A percentile compares a stretch with the other conserved stretches of the same genome.
Evolutionary conservation across 257 asterid genomes (phyloP).

Genomic region (Fraxinus excelsior): DNA sequence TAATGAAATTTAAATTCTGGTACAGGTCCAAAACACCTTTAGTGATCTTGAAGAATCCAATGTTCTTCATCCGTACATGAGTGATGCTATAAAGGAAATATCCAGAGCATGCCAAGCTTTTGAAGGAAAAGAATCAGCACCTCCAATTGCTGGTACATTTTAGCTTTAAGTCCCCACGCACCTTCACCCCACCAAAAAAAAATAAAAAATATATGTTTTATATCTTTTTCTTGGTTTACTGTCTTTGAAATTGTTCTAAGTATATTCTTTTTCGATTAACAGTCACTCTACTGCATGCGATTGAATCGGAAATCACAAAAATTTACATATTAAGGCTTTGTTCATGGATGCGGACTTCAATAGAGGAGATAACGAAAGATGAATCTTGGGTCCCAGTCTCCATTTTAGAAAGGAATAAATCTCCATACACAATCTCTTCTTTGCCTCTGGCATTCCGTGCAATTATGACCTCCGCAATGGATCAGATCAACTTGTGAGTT

Average conservation of each 20-base stretch:
- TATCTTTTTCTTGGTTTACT: conserved; percentile 9
- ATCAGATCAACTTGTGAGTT: conserved; percentile 83
- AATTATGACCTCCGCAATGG: conserved; percentile 77
- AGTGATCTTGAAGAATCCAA: conserved; percentile 86
- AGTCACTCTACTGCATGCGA: conserved; percentile 71
- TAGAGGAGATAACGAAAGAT: conserved; percentile 80
- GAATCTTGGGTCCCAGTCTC: conserved; percentile 96
- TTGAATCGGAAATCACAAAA: conserved; percentile 81
- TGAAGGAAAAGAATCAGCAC: conserved; percentile 94
- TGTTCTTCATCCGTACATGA: conserved; percentile 75
- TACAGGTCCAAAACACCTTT: conserved; percentile 77
- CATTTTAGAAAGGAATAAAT: conserved; percentile 87
- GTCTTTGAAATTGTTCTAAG: conserved; percentile 31
- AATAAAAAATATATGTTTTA: neutral
- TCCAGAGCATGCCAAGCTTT: conserved; percentile 77
- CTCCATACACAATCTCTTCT: conserved; percentile 86
- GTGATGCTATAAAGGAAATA: conserved; percentile 78
- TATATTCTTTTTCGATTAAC: conserved; percentile 32
- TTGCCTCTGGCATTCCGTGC: conserved; percentile 90
- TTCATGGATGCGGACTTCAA: conserved; percentile 92
- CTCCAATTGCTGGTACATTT: conserved; percentile 76
- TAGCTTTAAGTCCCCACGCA: neutral
- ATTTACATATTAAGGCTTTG: conserved; percentile 81
- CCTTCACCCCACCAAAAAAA: neutral
- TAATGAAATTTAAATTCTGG: conserved; percentile 9